These are phyloP conservation scores for Blastobotrys proliferans DNA, from an alignment of 1,139 yeast species.

Conservation along the genomic window DNA sequence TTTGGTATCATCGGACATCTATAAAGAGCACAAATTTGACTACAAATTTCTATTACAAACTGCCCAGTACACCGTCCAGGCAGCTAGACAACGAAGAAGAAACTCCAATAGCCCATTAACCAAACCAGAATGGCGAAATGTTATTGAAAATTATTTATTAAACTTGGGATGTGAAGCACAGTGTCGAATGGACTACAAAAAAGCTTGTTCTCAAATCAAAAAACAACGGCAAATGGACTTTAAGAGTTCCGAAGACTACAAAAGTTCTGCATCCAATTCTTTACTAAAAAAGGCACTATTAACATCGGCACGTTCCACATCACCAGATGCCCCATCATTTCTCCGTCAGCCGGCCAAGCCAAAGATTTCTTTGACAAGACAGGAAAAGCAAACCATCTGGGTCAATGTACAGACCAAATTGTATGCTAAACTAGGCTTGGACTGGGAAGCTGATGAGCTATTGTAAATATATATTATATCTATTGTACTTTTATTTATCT, in stretches of 20 bases:
- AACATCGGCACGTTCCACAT: conserved; percentile 29
- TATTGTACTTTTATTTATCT: conserved; percentile 3
- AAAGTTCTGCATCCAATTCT: conserved; percentile 19
- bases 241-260: neutral
- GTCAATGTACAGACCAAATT: conserved; percentile 54
- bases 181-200: conserved; percentile 56
- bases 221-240: conserved; percentile 37
- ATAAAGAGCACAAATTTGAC: conserved; percentile 55
- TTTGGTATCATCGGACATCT: conserved; percentile 53
- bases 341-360: conserved; percentile 14
- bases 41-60: conserved; percentile 49
- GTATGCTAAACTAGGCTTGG: conserved; percentile 51
- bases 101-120: conserved; percentile 21
- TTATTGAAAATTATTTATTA: conserved; percentile 59
- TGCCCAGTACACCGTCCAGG: conserved; percentile 54
- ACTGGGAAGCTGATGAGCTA: conserved; percentile 53
- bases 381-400: conserved; percentile 57
- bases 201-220: conserved; percentile 40
- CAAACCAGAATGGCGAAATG: conserved; percentile 62
- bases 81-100: conserved; percentile 42
- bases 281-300: conserved; percentile 32
- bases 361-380: conserved; percentile 42
- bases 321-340: conserved; percentile 29
- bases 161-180: conserved; percentile 68
- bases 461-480: conserved; percentile 7